Conservation (phyloP, 148 eudicot genomes). For the Rhododendron vialii region DNA sequence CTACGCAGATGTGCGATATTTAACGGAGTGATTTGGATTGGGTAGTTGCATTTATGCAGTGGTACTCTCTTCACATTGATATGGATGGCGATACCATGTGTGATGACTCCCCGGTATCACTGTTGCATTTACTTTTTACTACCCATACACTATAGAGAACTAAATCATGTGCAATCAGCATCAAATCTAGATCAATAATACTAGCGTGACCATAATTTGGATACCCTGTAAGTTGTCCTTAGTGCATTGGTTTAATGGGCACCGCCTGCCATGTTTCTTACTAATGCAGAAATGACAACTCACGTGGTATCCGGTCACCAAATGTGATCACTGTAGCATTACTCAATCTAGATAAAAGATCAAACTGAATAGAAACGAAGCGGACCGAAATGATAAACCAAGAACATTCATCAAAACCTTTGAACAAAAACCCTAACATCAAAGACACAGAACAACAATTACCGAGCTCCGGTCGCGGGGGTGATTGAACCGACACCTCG, state of each 20-base stretch:
- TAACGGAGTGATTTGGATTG: not conserved
- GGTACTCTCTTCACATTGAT: not conserved
- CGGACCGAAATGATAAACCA: conserved; percentile 14
- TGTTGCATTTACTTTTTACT: not conserved
- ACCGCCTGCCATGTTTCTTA: not conserved
- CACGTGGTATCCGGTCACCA: not conserved
- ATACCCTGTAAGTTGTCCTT: not conserved
- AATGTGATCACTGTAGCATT: not conserved
- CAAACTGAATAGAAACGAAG: not conserved
- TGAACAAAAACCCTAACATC: conserved; percentile 11
- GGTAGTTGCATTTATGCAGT: not conserved
- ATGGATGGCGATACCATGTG: not conserved
- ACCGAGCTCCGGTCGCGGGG: conserved; percentile 65
- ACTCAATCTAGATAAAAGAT: not conserved
- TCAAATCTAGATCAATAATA: not conserved
- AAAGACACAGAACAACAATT: not conserved
- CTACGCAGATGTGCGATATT: not conserved
- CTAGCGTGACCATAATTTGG: not conserved
- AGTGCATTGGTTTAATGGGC: not conserved
- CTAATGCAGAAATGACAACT: not conserved
- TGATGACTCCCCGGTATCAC: not conserved
- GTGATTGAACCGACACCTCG: conserved; percentile 93
- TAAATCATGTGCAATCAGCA: not conserved
- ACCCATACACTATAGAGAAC: not conserved
- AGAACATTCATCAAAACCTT: conserved; percentile 15